These are phyloP conservation scores for Alternaria postmessia DNA, from an alignment of 2,329 filamentous ascomycete species.

Conservation along the genomic window DNA sequence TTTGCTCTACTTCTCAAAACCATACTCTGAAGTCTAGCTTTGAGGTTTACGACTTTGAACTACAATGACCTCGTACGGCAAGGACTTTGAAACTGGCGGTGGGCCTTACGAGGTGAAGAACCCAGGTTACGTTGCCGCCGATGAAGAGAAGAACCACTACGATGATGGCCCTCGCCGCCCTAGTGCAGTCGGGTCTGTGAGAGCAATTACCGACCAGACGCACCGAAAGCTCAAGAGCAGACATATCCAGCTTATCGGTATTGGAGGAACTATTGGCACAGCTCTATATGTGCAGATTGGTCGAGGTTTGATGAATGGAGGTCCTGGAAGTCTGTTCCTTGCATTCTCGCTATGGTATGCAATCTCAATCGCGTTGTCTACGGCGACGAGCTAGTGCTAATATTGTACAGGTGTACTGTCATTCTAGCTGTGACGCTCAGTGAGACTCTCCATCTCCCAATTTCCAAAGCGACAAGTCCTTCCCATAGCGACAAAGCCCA, in stretches of 20 bases:
- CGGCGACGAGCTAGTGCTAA: conserved; percentile 3
- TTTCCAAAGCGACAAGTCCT: conserved; percentile 29
- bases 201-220: conserved; percentile 49
- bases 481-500: conserved; percentile 32
- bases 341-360: conserved; percentile 56
- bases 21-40: conserved; percentile 33
- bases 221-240: conserved; percentile 56
- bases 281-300: conserved; percentile 59
- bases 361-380: conserved; percentile 16
- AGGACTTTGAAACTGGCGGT: conserved; percentile 37
- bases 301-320: conserved; percentile 56
- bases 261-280: conserved; percentile 58
- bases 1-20: conserved; percentile 48
- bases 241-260: conserved; percentile 59
- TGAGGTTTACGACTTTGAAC: conserved; percentile 2
- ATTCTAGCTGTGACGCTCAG: conserved; percentile 53
- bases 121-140: conserved; percentile 21
- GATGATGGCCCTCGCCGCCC: conserved; percentile 34
- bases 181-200: conserved; percentile 38
- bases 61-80: conserved; percentile 47
- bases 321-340: conserved; percentile 56
- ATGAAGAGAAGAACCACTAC: conserved; percentile 41
- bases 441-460: conserved; percentile 36
- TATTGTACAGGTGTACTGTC: conserved; percentile 50
- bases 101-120: conserved; percentile 27